phyloP scores from a whole-genome alignment of 305 asterid species.

The Solanum aculeatissimum region DNA sequence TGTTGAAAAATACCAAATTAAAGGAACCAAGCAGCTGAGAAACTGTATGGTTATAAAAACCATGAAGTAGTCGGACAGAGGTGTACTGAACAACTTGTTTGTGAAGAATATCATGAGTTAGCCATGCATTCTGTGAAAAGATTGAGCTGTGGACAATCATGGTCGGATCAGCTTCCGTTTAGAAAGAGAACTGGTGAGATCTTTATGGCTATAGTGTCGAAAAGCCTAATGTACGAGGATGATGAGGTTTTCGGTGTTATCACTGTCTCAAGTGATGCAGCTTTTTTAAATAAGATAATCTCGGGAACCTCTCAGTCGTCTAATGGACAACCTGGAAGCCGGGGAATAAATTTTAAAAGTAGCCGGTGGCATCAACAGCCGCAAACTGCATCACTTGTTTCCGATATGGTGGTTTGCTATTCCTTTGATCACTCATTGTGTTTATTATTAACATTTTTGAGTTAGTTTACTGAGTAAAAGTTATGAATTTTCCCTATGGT shows the following conservation, averaged over 20 bases:
- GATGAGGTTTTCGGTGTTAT: conserved; percentile 47
- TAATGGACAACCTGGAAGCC: conserved; percentile 11
- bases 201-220: conserved; percentile 55
- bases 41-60: conserved; percentile 53
- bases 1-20: too few species aligned
- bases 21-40: conserved; percentile 55
- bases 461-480: background rate
- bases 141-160: conserved; percentile 30
- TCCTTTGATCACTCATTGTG: background rate
- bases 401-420: conserved; percentile 49
- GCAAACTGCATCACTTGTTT: conserved; percentile 38
- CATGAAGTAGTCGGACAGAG: conserved; percentile 45
- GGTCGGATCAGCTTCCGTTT: conserved; percentile 68
- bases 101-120: conserved; percentile 28
- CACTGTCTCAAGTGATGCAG: conserved; percentile 64
- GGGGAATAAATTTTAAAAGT: conserved; percentile 24
- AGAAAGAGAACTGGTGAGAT: conserved; percentile 41
- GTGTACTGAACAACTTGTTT: conserved; percentile 25
- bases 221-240: conserved; percentile 53
- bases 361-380: conserved; percentile 23
- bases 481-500: background rate
- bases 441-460: background rate
- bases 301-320: conserved; percentile 6
- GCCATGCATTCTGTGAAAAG: conserved; percentile 20
- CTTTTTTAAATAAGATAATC: conserved; percentile 29